Conservation (phyloP, 1,139 yeast species). For the Pichia sp. region DNA sequence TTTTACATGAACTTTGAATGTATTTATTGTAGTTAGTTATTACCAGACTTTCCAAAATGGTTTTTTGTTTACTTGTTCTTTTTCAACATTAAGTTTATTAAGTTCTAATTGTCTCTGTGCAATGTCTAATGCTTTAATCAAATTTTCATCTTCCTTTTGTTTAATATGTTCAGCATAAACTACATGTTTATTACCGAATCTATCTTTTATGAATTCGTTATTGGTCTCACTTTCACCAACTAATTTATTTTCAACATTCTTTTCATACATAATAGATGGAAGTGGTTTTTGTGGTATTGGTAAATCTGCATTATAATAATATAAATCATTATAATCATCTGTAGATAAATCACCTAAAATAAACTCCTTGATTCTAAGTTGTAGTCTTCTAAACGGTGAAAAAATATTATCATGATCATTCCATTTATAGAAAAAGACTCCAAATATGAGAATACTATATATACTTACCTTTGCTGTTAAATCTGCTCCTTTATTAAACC, state of each 20-base stretch:
- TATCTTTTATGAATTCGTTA: conserved; percentile 59
- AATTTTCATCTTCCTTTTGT: conserved; percentile 64
- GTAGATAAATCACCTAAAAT: conserved; percentile 47
- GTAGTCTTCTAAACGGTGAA: conserved; percentile 57
- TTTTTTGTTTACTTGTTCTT: conserved; percentile 3
- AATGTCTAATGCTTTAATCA: conserved; percentile 40
- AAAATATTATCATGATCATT: conserved; percentile 75
- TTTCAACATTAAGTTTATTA: conserved; percentile 14
- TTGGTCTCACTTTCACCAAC: conserved; percentile 22
- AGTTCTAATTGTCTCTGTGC: conserved; percentile 24
- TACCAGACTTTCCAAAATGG: conserved; percentile 29
- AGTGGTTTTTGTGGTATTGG: conserved; percentile 28
- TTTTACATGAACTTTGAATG: too few species aligned
- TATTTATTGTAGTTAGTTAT: not conserved
- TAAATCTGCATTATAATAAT: conserved; percentile 28
- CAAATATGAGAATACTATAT: conserved; percentile 45
- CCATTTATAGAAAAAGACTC: conserved; percentile 75
- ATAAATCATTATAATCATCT: conserved; percentile 59
- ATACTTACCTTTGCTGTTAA: conserved; percentile 44
- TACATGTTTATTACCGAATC: conserved; percentile 54
- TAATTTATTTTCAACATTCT: conserved; percentile 38
- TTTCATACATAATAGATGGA: conserved; percentile 31
- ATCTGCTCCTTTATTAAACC: conserved; percentile 51
- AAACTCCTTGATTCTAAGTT: conserved; percentile 49
- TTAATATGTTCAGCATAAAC: conserved; percentile 68